Evolutionary conservation across 202 grass and related monocot genomes (phyloP).

Genomic region (Panicum hallii): DNA sequence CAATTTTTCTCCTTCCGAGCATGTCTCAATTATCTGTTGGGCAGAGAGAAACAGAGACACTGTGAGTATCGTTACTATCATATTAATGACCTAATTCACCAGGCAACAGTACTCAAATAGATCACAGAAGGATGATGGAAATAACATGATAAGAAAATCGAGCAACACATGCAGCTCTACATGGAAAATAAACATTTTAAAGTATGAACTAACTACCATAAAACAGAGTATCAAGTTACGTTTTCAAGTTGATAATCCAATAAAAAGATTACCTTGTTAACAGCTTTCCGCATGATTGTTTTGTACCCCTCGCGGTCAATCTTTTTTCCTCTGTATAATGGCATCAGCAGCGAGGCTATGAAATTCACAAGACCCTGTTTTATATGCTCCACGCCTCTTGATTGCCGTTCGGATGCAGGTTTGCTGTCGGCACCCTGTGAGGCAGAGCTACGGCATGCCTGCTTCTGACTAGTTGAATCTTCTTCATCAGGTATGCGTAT

Average conservation of each 20-base stretch:
- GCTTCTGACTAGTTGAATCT: constrained; percentile 72
- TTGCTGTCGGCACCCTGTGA: constrained; percentile 76
- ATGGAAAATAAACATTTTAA: constrained; percentile 34
- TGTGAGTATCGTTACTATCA: constrained; percentile 45
- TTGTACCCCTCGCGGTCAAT: constrained; percentile 83
- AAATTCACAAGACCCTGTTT: constrained; percentile 92
- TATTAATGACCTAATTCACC: constrained; percentile 33
- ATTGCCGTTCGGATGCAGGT: constrained; percentile 65
- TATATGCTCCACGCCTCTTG: constrained; percentile 72
- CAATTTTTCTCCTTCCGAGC: constrained; percentile 85
- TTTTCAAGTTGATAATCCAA: constrained; percentile 42
- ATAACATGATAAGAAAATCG: constrained; percentile 34
- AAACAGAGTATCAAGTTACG: background rate
- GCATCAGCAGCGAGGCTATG: constrained; percentile 86
- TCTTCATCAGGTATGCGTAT: constrained; percentile 79
- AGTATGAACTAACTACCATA: constrained; percentile 32
- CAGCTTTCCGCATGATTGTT: constrained; percentile 92
- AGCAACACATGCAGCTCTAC: constrained; percentile 19
- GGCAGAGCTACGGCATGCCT: constrained; percentile 64
- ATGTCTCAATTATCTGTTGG: constrained; percentile 83
- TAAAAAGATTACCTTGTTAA: constrained; percentile 80
- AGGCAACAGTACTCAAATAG: constrained; percentile 26
- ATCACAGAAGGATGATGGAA: constrained; percentile 34
- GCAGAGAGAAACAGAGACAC: constrained; percentile 44
- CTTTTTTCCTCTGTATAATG: constrained; percentile 86